Evolutionary conservation across 352 stramenopile genomes (phyloP).

Genomic region (Phytophthora palmivora): DNA sequence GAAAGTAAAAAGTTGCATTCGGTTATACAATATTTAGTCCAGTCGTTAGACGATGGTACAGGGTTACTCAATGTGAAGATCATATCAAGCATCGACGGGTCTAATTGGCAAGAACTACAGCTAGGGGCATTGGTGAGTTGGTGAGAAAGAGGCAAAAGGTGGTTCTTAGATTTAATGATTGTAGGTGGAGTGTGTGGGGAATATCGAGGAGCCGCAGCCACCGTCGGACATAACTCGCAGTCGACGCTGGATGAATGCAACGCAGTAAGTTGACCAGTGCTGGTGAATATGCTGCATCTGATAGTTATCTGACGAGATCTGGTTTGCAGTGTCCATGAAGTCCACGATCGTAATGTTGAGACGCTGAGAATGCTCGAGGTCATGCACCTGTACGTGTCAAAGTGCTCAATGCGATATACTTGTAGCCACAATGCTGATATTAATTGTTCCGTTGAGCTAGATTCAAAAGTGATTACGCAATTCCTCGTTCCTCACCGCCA

Average conservation of each 20-base stretch:
- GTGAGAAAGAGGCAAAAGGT: background rate
- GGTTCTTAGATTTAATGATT: slow-evolving; percentile 8
- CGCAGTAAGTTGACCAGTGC: slow-evolving; percentile 29
- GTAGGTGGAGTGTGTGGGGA: slow-evolving; percentile 52
- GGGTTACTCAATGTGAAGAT: slow-evolving; percentile 40
- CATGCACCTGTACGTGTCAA: slow-evolving; percentile 53
- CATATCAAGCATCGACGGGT: slow-evolving; percentile 2
- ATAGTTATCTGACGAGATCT: slow-evolving; percentile 2
- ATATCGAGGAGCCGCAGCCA: slow-evolving; percentile 34
- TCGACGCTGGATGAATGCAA: slow-evolving; percentile 46
- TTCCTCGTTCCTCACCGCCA: slow-evolving; percentile 7
- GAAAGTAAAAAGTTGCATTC: slow-evolving; percentile 5
- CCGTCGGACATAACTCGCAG: slow-evolving; percentile 17
- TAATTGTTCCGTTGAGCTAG: slow-evolving; percentile 16
- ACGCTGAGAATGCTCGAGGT: slow-evolving; percentile 68
- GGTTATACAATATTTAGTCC: slow-evolving; percentile 4
- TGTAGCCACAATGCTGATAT: background rate
- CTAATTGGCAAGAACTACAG: slow-evolving; percentile 20
- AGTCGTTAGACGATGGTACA: slow-evolving; percentile 47
- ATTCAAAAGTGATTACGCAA: slow-evolving; percentile 28
- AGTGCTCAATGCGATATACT: background rate
- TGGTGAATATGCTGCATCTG: background rate
- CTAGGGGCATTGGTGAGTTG: slow-evolving; percentile 42
- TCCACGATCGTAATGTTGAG: slow-evolving; percentile 66
- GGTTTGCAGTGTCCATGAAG: slow-evolving; percentile 43